Evolutionary conservation across 306 rosid species (phyloP), one percentile per base, ranked within the genome.

Genomic region (Echinosophora koreensis): DNA sequence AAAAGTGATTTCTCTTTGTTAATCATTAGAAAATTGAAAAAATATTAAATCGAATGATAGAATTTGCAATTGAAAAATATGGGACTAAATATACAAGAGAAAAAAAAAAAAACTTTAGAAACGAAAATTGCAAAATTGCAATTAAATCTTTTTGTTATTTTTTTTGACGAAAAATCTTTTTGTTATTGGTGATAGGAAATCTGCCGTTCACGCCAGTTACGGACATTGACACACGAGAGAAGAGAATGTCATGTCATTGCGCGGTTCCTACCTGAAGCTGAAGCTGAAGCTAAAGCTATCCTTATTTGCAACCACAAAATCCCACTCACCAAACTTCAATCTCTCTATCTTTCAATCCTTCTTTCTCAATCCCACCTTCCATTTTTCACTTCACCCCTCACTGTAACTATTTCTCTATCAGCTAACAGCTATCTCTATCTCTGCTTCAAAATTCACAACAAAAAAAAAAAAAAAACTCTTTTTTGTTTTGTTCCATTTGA

Each of bases 341-440:
- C 64, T n/a, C 22, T 66, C 39, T 34, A 56, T 1, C 16, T 44
- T 66, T 38, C 63, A 6, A 44, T n/a, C 66, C 71, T 27, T 32
- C 68, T 5, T 50, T 58, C 69, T 55, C 62, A 66, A 22, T 60
- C 67, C 28, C 58, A 41, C 8, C 55, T 46, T 47, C 74, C 13
- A 3, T 79, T 62, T 61, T 56, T 42, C 68, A 54, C 35, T 42
- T 35, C 74, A 47, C 37, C 34, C 71, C 8, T 7, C 66, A 7
- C 81, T 55, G 67, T 77, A 28, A 41, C 37, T 47, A 59, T 73
- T 37, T 32, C 46, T 16, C 57, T 22, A 2, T 66, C 12, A 8
- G 1, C 57, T 22, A 2, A 55, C 12, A 8, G 1, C 13, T 11
- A 2, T 42, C 55, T 42, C 2, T 44, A 6, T 47, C 46, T 44